Conservation (phyloP, 169 alveolate genomes). For the Theileria orientalis region DNA sequence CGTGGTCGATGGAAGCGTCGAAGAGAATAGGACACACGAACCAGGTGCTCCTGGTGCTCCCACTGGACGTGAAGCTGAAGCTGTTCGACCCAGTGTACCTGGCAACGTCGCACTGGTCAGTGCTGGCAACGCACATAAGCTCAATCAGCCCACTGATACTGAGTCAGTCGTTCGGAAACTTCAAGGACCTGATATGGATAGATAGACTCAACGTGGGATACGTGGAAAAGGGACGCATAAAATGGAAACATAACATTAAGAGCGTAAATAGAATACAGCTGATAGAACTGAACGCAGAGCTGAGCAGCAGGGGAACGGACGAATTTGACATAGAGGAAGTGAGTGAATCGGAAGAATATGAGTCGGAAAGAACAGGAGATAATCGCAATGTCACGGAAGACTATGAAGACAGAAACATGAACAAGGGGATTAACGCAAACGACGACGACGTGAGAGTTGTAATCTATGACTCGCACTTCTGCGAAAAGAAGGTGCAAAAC, state of each 20-base stretch:
- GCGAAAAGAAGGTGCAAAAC: no score
- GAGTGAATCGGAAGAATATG: neutral
- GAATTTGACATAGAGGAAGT: neutral
- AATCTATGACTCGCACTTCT: neutral
- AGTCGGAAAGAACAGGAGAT: neutral
- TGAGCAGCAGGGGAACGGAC: neutral
- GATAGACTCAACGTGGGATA: slow-evolving; percentile 47
- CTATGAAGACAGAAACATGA: neutral
- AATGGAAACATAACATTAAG: slow-evolving; percentile 35
- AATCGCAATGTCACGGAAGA: neutral
- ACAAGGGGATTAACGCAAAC: no score
- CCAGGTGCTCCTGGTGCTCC: slow-evolving; percentile 67
- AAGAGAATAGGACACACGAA: slow-evolving; percentile 49
- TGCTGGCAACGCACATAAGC: slow-evolving; percentile 26
- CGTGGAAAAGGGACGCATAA: slow-evolving; percentile 17
- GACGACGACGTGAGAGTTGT: neutral
- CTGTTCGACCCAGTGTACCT: slow-evolving; percentile 53
- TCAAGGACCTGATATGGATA: slow-evolving; percentile 41
- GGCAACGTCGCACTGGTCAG: slow-evolving; percentile 62
- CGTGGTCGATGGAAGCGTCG: slow-evolving; percentile 70
- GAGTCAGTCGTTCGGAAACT: slow-evolving; percentile 30
- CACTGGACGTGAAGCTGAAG: slow-evolving; percentile 64
- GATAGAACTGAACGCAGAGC: neutral
- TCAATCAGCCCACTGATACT: slow-evolving; percentile 42
- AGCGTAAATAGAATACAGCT: slow-evolving; percentile 37